A percentile compares a stretch with the other conserved stretches of the same genome.
Evolutionary conservation across 768 basidiomycete species (phyloP).

Genomic region (Aureoboletus auriporus): DNA sequence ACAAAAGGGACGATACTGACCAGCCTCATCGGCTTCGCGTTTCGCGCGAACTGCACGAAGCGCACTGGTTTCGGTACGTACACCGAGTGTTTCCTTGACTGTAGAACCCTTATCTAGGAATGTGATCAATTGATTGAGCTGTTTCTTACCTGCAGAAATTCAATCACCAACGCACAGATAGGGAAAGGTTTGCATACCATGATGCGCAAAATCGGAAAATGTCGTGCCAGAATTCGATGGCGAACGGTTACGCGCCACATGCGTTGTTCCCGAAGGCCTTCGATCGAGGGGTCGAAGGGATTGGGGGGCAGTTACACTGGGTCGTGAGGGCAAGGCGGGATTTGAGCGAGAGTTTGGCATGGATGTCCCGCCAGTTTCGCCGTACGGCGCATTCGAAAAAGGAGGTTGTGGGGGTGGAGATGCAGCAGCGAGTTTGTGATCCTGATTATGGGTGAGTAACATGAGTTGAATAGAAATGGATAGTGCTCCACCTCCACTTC

Average conservation of each 20-base stretch:
- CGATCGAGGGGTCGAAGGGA: slow-evolving; percentile 74
- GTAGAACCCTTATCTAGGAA: slow-evolving; percentile 75
- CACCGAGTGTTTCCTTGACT: slow-evolving; percentile 56
- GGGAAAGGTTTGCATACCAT: slow-evolving; percentile 41
- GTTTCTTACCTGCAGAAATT: slow-evolving; percentile 63
- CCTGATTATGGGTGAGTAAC: slow-evolving; percentile 39
- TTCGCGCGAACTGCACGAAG: slow-evolving; percentile 78
- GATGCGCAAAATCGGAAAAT: slow-evolving; percentile 84
- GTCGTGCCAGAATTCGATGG: slow-evolving; percentile 78
- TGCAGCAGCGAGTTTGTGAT: slow-evolving; percentile 52
- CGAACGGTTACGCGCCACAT: slow-evolving; percentile 60
- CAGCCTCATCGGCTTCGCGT: slow-evolving; percentile 88
- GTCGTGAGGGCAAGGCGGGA: slow-evolving; percentile 43
- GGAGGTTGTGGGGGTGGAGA: slow-evolving; percentile 27
- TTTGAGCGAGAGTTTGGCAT: slow-evolving; percentile 41
- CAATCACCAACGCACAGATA: background rate
- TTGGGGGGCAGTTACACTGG: slow-evolving; percentile 65
- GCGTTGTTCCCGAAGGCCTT: slow-evolving; percentile 59
- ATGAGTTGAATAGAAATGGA: slow-evolving; percentile 1
- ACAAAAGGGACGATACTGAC: slow-evolving; percentile 36
- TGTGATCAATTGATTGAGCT: slow-evolving; percentile 81
- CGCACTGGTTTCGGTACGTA: slow-evolving; percentile 58
- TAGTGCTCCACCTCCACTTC: slow-evolving; percentile 69
- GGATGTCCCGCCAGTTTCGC: slow-evolving; percentile 29
- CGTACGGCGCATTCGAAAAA: slow-evolving; percentile 30